Evolutionary conservation across 1,284 basidiomycete species (phyloP), one percentile per base, ranked within the genome.

Genomic region (Phaffia rhodozyma): DNA sequence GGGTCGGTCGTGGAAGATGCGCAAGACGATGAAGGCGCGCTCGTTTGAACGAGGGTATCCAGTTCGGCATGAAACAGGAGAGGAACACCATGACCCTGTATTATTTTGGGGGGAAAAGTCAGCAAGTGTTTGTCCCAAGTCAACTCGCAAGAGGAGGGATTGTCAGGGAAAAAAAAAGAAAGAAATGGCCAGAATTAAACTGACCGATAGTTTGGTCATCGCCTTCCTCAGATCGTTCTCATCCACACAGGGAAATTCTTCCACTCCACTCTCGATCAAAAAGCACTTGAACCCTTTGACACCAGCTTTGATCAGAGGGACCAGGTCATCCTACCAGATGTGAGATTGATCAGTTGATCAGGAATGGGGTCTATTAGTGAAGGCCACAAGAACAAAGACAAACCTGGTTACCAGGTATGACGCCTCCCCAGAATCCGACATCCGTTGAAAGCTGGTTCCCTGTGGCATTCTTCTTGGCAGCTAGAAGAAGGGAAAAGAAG

Each of bases 211-310:
- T 60, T 83, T 80, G 60, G 80, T 76, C 84, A 94, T 88, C 3
- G 92, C 85, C 27, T 73, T 69, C 3, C 78, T 73, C 5, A 93
- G 75, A 72, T 94, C 86, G n/a, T 74, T 70, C 71, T 85, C 86
- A 5, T 77, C 77, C 5, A 96, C 90, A 70, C 82, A 85, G 6
- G 91, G 92, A 73, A 97, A 96, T 78, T 96, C 92, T 87, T 92
- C 64, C 23, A 66, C 64, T 11, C 64, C 64, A 25, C 49, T 53
- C 43, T 93, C 86, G 69, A 92, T 92, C 70, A 96, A 78, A 75
- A 96, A 96, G 73, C 91, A 94, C 74, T 96, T 96, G 80, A 96
- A 96, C 0, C 92, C 92, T 75, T 86, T 89, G 30, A 92, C 87
- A 7, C 92, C 91, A 49, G 82, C 82, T 32, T 82, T 74, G 20